Percentiles rank a stretch among this genome's conserved stretches.
These are phyloP conservation scores for Lasiosphaeriaceae sp. DNA, from an alignment of 495 filamentous ascomycete genomes.

Conservation along the genomic window DNA sequence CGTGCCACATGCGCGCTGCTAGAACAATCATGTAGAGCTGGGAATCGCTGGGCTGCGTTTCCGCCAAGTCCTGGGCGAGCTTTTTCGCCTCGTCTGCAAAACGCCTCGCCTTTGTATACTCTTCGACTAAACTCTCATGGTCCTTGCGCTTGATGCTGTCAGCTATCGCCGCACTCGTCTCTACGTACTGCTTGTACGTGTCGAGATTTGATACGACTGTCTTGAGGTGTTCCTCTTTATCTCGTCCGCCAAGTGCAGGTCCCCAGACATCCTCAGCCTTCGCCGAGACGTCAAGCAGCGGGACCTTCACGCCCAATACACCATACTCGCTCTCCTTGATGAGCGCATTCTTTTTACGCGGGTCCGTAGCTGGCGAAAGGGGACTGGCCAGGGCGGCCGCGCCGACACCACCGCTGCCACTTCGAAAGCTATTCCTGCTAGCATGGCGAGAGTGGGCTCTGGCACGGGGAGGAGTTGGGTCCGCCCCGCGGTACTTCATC, in stretches of 20 bases:
- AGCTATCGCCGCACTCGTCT: constrained; percentile 69
- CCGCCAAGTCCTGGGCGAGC: constrained; percentile 53
- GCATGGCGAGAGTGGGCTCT: constrained; percentile 56
- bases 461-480: constrained; percentile 48
- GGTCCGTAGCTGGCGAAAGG: constrained; percentile 34
- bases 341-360: constrained; percentile 80
- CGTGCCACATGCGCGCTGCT: constrained; percentile 90
- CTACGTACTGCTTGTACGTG: constrained; percentile 72
- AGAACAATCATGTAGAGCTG: constrained; percentile 81
- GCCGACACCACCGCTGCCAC: constrained; percentile 44
- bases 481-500: constrained; percentile 83
- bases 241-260: constrained; percentile 85
- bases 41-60: constrained; percentile 53
- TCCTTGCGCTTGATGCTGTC: constrained; percentile 87
- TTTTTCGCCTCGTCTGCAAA: constrained; percentile 70
- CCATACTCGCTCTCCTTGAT: constrained; percentile 94
- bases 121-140: constrained; percentile 80
- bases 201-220: constrained; percentile 69
- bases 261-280: constrained; percentile 98
- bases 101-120: constrained; percentile 72
- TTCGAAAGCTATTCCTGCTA: constrained; percentile 63
- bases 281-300: constrained; percentile 79
- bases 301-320: constrained; percentile 80
- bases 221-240: constrained; percentile 82
- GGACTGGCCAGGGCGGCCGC: constrained; percentile 25